A percentile compares a stretch with the other conserved stretches of the same genome.
Evolutionary conservation across 139 green algal genomes (phyloP).

Genomic region (Picochlorum sp.): DNA sequence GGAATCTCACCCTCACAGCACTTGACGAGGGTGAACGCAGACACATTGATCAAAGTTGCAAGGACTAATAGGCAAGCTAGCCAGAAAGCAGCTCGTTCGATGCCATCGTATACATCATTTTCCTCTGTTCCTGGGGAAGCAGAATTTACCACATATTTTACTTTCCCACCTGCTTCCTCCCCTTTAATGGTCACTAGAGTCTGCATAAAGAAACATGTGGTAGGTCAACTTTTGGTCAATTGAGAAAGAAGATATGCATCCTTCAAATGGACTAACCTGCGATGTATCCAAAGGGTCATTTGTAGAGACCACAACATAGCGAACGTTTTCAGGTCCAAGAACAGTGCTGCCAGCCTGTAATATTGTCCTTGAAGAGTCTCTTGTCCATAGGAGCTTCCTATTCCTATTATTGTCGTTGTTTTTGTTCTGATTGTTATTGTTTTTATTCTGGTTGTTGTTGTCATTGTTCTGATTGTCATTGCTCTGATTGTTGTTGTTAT

Average conservation of each 20-base stretch:
- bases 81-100: constrained; percentile 1
- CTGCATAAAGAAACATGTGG: not conserved
- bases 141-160: not conserved
- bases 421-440: constrained; percentile 5
- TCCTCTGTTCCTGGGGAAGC: not conserved
- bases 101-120: not conserved
- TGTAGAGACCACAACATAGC: not conserved
- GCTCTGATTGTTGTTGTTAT: constrained; percentile 4
- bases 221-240: no score
- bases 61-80: not conserved
- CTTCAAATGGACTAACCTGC: not conserved
- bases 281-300: not conserved
- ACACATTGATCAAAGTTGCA: not conserved
- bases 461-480: constrained; percentile 3
- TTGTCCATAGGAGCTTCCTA: not conserved
- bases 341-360: not conserved
- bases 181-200: not conserved
- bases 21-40: not conserved
- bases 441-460: constrained; percentile 1
- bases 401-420: constrained; percentile 8
- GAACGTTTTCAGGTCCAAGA: not conserved
- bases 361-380: not conserved
- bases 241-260: not conserved
- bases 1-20: constrained; percentile 6
- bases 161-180: not conserved